Conservation (phyloP, 2,329 filamentous ascomycete genomes). For the Drechmeria coniospora region DNA sequence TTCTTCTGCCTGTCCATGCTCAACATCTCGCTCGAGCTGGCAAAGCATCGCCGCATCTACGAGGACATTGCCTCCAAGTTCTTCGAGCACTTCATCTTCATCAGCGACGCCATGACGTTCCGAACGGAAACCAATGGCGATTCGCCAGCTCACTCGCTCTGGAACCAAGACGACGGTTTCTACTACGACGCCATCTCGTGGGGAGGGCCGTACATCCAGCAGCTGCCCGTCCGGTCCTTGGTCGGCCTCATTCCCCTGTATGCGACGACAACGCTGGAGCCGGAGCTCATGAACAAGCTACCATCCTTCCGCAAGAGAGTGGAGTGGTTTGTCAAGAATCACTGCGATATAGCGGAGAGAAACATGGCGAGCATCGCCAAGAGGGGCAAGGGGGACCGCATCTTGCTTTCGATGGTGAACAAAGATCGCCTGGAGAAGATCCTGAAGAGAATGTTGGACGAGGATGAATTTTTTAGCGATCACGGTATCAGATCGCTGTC, state of each 20-base stretch:
- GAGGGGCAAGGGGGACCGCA: constrained; percentile 76
- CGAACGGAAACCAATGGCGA: constrained; percentile 54
- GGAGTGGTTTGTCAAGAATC: constrained; percentile 87
- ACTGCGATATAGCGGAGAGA: constrained; percentile 71
- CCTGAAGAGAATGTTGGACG: constrained; percentile 79
- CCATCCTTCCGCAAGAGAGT: constrained; percentile 86
- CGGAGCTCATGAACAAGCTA: constrained; percentile 80
- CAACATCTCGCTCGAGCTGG: constrained; percentile 88
- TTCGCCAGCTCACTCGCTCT: constrained; percentile 74
- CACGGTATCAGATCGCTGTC: constrained; percentile 87
- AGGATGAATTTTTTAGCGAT: constrained; percentile 81
- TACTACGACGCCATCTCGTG: constrained; percentile 98
- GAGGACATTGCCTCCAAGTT: constrained; percentile 97
- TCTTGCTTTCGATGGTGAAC: constrained; percentile 80
- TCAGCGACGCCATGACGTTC: constrained; percentile 93
- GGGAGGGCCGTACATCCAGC: constrained; percentile 84
- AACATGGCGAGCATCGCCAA: constrained; percentile 90
- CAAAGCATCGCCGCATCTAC: constrained; percentile 87
- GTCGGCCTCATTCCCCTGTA: constrained; percentile 91
- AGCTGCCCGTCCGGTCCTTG: constrained; percentile 79
- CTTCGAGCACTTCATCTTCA: constrained; percentile 96
- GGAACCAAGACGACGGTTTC: constrained; percentile 94
- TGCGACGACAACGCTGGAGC: constrained; percentile 81
- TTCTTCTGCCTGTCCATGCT: constrained; percentile 96
- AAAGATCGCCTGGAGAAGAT: constrained; percentile 86